Percentiles rank a stretch among this genome's conserved stretches.
Conservation (phyloP, 78 protist genomes). For the Dictyostelium citrinum region DNA sequence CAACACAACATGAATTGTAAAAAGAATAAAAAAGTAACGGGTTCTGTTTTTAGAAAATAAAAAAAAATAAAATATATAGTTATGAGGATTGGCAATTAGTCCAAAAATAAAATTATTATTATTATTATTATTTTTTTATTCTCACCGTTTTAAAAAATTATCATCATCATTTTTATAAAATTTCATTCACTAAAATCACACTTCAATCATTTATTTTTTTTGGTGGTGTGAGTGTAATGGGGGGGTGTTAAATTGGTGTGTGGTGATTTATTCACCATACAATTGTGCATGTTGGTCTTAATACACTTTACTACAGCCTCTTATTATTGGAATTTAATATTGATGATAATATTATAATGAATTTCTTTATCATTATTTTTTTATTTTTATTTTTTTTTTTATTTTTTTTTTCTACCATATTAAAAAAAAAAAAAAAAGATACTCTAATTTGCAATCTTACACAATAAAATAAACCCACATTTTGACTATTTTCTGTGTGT, state of each 20-base stretch:
- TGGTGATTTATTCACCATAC: neutral
- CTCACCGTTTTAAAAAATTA: no score
- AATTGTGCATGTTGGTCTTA: neutral
- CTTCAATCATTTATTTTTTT: neutral
- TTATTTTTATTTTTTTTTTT: no score
- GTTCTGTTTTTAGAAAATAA: neutral
- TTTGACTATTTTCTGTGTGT: neutral
- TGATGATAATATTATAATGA: neutral
- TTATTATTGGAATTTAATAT: neutral
- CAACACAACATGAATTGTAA: no score
- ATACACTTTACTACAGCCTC: neutral
- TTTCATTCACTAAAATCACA: neutral
- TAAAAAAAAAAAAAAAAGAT: neutral
- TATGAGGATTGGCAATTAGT: neutral
- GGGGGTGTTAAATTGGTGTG: neutral
- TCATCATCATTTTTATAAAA: no score
- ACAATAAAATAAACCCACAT: neutral
- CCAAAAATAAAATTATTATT: neutral
- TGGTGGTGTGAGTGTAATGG: neutral
- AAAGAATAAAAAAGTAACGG: neutral
- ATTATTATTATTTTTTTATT: no score
- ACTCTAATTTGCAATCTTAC: neutral
- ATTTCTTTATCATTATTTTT: neutral
- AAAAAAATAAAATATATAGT: neutral
- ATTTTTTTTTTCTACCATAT: neutral